A percentile compares a stretch with the other conserved stretches of the same genome.
These are phyloP conservation scores for Ogataea hybrid DNA, from an alignment of 1,139 yeast genomes.

Conservation along the genomic window DNA sequence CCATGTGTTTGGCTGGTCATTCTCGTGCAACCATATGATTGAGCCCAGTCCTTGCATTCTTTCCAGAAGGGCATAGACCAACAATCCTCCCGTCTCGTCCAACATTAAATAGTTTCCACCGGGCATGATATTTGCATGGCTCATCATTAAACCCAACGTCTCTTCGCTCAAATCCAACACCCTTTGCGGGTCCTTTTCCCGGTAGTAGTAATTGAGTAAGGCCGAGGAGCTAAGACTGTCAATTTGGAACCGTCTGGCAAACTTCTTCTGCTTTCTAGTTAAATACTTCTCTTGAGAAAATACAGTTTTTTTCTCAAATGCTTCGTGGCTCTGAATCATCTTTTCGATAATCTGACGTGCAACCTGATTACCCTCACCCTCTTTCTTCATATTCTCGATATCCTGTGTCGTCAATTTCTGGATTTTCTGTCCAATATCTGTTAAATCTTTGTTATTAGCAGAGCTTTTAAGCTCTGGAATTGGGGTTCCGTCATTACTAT, in stretches of 20 bases:
- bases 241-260: conserved; percentile 79
- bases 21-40: conserved; percentile 79
- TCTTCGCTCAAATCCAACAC: conserved; percentile 86
- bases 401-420: conserved; percentile 75
- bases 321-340: conserved; percentile 79
- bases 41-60: conserved; percentile 84
- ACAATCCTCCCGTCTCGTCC: conserved; percentile 89
- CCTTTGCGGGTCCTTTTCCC: conserved; percentile 69
- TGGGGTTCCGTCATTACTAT: conserved; percentile 35
- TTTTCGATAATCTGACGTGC: conserved; percentile 84
- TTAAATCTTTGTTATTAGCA: conserved; percentile 68
- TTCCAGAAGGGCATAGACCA: conserved; percentile 82
- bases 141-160: conserved; percentile 70
- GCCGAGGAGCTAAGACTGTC: conserved; percentile 78
- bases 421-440: conserved; percentile 70
- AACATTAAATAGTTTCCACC: conserved; percentile 86
- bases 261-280: conserved; percentile 89
- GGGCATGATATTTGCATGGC: conserved; percentile 77
- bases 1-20: conserved; percentile 85
- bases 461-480: conserved; percentile 39
- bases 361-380: conserved; percentile 57
- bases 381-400: conserved; percentile 73
- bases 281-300: conserved; percentile 91
- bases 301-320: conserved; percentile 84
- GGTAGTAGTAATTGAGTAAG: conserved; percentile 61